Base-by-base conservation (phyloP, 495 filamentous ascomycete species). In the Diplogelasinospora grovesii region DNA sequence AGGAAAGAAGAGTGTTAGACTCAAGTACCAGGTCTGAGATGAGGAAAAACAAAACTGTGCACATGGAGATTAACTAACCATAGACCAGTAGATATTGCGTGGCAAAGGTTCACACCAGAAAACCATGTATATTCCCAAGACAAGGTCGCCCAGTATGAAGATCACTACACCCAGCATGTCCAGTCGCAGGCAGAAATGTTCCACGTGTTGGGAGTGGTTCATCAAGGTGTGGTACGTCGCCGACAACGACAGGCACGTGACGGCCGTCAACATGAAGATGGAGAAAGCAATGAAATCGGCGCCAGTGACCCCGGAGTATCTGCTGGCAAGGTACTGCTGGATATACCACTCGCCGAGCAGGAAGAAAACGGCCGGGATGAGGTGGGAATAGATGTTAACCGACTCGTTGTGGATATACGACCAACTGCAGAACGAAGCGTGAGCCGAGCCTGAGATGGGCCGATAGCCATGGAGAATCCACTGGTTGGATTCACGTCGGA, bases 381-480 rank as follows among this genome's bases (percentile, higher is more conserved):
- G 48, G 46, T 75, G 70, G 2, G 62, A 64, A 45, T 64, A 71
- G 32, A 73, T 72, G 42, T 73, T 74, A 8, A 65, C 43, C 5
- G 57, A 60, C 39, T 75, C 68, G 40, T 73, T 75, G 52, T 75
- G 71, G 4, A 71, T 18, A 39, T 68, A 68, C n/a, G 68, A 61
- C 39, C 89, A 64, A 20, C 77, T 83, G 32, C 71, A 63, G 39
- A 82, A 70, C 13, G 78, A 88, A 22, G 52, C 66, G 11, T 53
- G 57, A 60, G 81, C 82, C 1, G 84, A 89, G 41, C 63, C 65
- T 3, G 81, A 81, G 27, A 71, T 66, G n/a, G 79, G 80, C n/a
- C 86, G 80, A 54, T 89, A 89, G 48, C 82, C 80, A 13, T 72
- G 73, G 39, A 68, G 68, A 41, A 92, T 87, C 67, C 77, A 85